Evolutionary conservation across 1,139 yeast genomes (phyloP).

Genomic region (Lodderomyces elongisporus): DNA sequence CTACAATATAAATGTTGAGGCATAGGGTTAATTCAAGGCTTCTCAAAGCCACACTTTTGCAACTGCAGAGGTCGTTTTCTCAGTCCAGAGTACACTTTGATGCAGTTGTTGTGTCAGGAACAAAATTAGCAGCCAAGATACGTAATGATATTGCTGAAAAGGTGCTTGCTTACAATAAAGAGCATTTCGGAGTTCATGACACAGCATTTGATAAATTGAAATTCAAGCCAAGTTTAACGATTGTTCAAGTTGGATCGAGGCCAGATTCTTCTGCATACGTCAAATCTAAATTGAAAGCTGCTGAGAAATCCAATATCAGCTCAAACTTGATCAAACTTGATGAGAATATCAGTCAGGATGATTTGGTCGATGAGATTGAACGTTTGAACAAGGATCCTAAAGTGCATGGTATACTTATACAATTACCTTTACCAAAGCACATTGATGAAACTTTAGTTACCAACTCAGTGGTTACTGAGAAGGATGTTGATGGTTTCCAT

Average conservation of each 20-base stretch:
- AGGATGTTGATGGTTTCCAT: slow-evolving; percentile 80
- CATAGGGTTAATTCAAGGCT: background rate
- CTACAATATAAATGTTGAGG: slow-evolving; percentile 4
- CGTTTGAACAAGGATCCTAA: slow-evolving; percentile 56
- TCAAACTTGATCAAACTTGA: slow-evolving; percentile 57
- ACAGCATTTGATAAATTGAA: slow-evolving; percentile 25
- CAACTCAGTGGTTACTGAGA: slow-evolving; percentile 59
- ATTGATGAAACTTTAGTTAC: slow-evolving; percentile 65
- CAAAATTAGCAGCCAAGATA: slow-evolving; percentile 37
- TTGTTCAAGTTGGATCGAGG: slow-evolving; percentile 69
- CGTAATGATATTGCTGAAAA: slow-evolving; percentile 37
- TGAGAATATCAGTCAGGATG: slow-evolving; percentile 51
- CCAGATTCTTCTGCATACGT: slow-evolving; percentile 79
- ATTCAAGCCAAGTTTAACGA: slow-evolving; percentile 61
- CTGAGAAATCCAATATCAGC: slow-evolving; percentile 59
- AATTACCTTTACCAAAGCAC: slow-evolving; percentile 69
- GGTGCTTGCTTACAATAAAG: slow-evolving; percentile 35
- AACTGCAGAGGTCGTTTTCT: slow-evolving; percentile 13
- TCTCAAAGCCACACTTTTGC: background rate
- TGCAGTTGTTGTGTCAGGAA: slow-evolving; percentile 43
- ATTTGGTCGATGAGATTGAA: slow-evolving; percentile 50
- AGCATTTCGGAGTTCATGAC: slow-evolving; percentile 17
- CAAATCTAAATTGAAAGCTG: slow-evolving; percentile 68
- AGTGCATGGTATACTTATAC: slow-evolving; percentile 68
- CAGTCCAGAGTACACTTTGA: slow-evolving; percentile 16